phyloP scores from a whole-genome alignment of 306 rosid genomes.

The Cucumis sativus region Cucumber_9930_V3 NC_026660.2:15638501-15639000 shows the following conservation, averaged over 20 bases:
- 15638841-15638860: conserved; percentile 10
- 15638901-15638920: conserved; percentile 76
- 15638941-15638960: conserved; percentile 74
- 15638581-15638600: conserved; percentile 94
- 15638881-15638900: conserved; percentile 84
- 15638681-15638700: conserved; percentile 41
- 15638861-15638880: conserved; percentile 1
- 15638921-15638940: conserved; percentile 69
- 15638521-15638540: conserved; percentile 85
- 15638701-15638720: background rate
- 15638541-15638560: conserved; percentile 96
- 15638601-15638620: conserved; percentile 90
- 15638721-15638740: background rate
- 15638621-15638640: conserved; percentile 90
- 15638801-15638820: background rate
- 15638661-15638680: conserved; percentile 73
- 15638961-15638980: conserved; percentile 81
- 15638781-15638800: background rate
- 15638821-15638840: background rate
- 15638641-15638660: conserved; percentile 57
- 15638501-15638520: conserved; percentile 94
- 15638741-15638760: background rate
- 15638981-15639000: conserved; percentile 88
- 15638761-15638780: background rate
- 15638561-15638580: conserved; percentile 98